Percentiles rank a stretch among this genome's conserved stretches.
Conservation (phyloP, 2,329 filamentous ascomycete species). For the Verticillium longisporum region DNA sequence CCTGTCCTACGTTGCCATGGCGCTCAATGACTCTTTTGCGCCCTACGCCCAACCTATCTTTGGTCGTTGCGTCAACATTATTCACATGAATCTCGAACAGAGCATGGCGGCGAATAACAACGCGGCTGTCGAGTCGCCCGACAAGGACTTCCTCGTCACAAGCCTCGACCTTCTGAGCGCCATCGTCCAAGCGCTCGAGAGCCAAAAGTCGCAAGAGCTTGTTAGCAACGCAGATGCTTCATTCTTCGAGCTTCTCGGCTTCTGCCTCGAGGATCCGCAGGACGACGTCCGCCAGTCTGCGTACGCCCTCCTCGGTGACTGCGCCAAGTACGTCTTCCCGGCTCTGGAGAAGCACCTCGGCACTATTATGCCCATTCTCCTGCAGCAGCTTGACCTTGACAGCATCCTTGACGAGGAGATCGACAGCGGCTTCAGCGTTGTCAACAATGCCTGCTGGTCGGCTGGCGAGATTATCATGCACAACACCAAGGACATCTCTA, state of each 20-base stretch:
- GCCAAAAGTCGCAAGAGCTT: conserved; percentile 66
- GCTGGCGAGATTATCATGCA: conserved; percentile 86
- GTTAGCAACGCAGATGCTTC: conserved; percentile 69
- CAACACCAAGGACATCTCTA: conserved; percentile 65
- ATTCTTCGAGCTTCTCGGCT: conserved; percentile 84
- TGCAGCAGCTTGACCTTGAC: conserved; percentile 81
- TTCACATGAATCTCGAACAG: conserved; percentile 85
- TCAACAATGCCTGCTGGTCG: conserved; percentile 99
- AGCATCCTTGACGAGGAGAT: conserved; percentile 70
- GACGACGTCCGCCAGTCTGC: conserved; percentile 95
- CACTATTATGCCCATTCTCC: conserved; percentile 70
- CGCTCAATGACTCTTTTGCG: conserved; percentile 74
- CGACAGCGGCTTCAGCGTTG: conserved; percentile 80
- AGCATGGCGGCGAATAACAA: conserved; percentile 64
- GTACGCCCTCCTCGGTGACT: conserved; percentile 91
- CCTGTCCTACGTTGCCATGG: conserved; percentile 85
- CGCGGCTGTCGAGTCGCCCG: conserved; percentile 65
- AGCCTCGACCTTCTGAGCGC: conserved; percentile 89
- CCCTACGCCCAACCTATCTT: conserved; percentile 86
- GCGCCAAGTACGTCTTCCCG: conserved; percentile 83
- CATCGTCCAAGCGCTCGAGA: conserved; percentile 82
- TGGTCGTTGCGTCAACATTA: conserved; percentile 79
- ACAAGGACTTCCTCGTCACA: conserved; percentile 96
- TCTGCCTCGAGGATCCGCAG: conserved; percentile 86
- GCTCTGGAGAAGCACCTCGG: conserved; percentile 70